Evolutionary conservation across 345 rosid species (phyloP), one percentile per base, ranked within the genome.

Genomic region (Hibiscus mutabilis): DNA sequence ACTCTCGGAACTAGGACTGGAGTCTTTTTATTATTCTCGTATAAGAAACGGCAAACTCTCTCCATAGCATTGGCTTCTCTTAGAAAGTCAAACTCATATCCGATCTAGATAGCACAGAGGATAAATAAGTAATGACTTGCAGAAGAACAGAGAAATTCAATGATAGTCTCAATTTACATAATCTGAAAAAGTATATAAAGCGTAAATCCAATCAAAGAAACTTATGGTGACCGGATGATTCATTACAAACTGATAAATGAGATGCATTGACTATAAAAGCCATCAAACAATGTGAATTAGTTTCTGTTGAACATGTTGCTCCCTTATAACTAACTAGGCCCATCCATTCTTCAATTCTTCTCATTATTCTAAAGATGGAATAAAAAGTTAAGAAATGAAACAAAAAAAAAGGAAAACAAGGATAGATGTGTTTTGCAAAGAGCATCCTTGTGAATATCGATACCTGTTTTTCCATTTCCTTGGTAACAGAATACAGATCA

Each of bases 381-480:
- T 1, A 35, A 14, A 3, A 59, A 27, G 63, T 59, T 59, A 5
- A 27, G 63, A 66, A 8, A 42, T 46, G 11, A 66, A 56, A 66
- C 37, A 46, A 4, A 33, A 21, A 21, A 18, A 14, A 4, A 6
- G 15, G 16, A 47, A 67, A 61, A 59, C 8, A 44, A 71, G 15
- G 63, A 15, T 40, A 35, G 40, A 72, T 21, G 35, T 42, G 27
- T 15, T 56, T 24, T 22, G 58, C 27, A 61, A 60, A 47, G 63
- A 37, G 19, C 25, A 55, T 37, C 60, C 66, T 58, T 29, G 64
- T 5, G 66, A 58, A 58, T 13, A 57, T 5, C 52, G 25, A 24
- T 61, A 91, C 98, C 98, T 93, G 98, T 82, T 83, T 93, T 84
- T 91, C 98, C 90, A 93, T 93, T 78, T 89, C 98, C 80, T 88